Percentiles rank a stretch among this genome's conserved stretches.
These are phyloP conservation scores for Polyporus arcularius DNA, from an alignment of 768 basidiomycete genomes.

Conservation along the genomic window DNA sequence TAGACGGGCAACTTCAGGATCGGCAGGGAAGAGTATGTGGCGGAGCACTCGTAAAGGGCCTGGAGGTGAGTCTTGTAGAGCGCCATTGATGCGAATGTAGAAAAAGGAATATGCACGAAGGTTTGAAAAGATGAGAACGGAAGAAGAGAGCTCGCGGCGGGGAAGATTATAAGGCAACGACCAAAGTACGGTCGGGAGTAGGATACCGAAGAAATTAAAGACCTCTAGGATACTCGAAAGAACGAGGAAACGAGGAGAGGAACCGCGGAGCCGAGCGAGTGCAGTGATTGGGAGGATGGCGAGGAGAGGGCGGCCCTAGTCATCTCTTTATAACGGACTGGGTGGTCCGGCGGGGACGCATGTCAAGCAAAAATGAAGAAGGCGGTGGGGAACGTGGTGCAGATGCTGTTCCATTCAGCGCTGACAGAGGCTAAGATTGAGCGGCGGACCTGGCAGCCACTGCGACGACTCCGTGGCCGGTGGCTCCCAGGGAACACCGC, in stretches of 20 bases:
- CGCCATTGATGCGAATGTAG: constrained; percentile 8
- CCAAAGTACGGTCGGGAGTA: no score
- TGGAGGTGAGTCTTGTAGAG: constrained; percentile 52
- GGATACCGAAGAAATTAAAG: neutral
- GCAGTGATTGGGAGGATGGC: neutral
- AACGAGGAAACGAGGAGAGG: neutral
- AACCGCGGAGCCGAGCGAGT: neutral
- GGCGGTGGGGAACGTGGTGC: neutral
- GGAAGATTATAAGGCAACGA: neutral
- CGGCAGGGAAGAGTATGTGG: constrained; percentile 45
- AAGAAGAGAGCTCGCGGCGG: neutral
- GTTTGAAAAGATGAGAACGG: neutral
- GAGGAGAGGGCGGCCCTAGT: neutral
- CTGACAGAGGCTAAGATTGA: neutral
- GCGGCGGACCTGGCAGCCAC: neutral
- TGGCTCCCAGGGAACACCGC: neutral
- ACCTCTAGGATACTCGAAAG: neutral
- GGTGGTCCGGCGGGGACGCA: neutral
- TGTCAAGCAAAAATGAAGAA: neutral
- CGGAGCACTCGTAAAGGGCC: constrained; percentile 53
- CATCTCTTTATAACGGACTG: neutral
- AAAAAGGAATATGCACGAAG: neutral
- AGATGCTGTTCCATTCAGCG: neutral
- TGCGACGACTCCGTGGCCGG: neutral
- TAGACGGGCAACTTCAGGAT: constrained; percentile 55